phyloP scores from a whole-genome alignment of 352 stramenopile genomes.

The Thalassiosira exigua region DNA sequence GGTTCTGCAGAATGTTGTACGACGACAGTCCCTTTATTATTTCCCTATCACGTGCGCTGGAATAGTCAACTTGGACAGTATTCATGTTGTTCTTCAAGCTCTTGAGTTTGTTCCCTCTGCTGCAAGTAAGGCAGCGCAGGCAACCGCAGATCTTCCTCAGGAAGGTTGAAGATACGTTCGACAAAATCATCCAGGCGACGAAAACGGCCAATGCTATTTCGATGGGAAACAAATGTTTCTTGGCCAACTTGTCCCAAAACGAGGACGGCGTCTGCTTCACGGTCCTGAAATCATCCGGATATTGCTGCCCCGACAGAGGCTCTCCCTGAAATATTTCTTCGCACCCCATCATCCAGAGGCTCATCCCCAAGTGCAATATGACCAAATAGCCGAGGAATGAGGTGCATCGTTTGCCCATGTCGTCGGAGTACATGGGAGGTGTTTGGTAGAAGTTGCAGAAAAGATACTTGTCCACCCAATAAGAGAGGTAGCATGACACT shows the following conservation, averaged over 20 bases:
- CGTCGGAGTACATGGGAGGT: constrained; percentile 75
- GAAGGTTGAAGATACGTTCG: constrained; percentile 40
- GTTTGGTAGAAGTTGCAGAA: constrained; percentile 83
- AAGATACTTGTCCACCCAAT: constrained; percentile 85
- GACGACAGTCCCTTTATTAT: constrained; percentile 66
- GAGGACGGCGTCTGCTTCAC: constrained; percentile 15
- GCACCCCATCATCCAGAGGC: constrained; percentile 63
- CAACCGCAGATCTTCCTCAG: constrained; percentile 40
- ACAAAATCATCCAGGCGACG: constrained; percentile 30
- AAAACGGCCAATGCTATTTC: constrained; percentile 40
- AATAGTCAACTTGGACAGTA: constrained; percentile 63
- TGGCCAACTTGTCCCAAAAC: constrained; percentile 41
- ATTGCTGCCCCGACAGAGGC: constrained; percentile 37
- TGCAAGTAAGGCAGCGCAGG: constrained; percentile 56
- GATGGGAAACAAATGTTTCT: constrained; percentile 62
- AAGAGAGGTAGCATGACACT: constrained; percentile 79
- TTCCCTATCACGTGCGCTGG: constrained; percentile 47
- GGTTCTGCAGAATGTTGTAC: constrained; percentile 72
- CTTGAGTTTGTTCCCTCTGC: constrained; percentile 44
- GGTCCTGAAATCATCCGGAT: constrained; percentile 16
- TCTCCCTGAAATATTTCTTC: constrained; percentile 62
- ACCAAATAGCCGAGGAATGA: constrained; percentile 55
- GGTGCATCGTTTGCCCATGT: constrained; percentile 62
- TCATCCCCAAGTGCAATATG: constrained; percentile 62
- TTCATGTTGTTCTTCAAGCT: constrained; percentile 58